Percentiles rank a stretch among this genome's conserved stretches.
These are phyloP conservation scores for Aspergillus heteromorphus DNA, from an alignment of 495 filamentous ascomycete species.

Conservation along the genomic window DNA sequence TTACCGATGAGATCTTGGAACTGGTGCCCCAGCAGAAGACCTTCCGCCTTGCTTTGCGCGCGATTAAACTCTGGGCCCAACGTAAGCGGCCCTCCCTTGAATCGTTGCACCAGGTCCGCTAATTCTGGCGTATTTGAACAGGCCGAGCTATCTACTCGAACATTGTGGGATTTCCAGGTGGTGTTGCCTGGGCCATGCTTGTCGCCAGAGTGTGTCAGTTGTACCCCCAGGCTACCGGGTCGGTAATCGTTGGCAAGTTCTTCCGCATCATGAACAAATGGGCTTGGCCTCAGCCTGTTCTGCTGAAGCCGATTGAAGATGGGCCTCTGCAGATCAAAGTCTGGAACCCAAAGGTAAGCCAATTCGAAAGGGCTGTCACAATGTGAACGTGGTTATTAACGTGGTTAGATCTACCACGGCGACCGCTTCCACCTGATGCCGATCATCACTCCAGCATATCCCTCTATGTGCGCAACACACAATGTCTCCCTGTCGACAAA, in stretches of 20 bases:
- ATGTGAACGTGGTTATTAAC: background rate
- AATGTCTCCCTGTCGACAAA: conserved; percentile 86
- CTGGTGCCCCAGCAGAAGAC: conserved; percentile 84
- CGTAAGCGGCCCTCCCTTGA: conserved; percentile 39
- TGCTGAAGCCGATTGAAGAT: conserved; percentile 85
- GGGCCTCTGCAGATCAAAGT: conserved; percentile 73
- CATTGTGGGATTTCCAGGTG: conserved; percentile 91
- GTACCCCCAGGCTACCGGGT: conserved; percentile 87
- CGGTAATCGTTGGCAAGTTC: conserved; percentile 84
- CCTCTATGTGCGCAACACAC: conserved; percentile 93
- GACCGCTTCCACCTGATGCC: conserved; percentile 91
- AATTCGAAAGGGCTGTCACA: background rate
- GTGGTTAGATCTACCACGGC: conserved; percentile 62
- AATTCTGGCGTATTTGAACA: conserved; percentile 18
- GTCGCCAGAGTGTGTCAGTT: conserved; percentile 93
- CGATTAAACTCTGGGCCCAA: conserved; percentile 95
- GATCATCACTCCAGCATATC: conserved; percentile 94
- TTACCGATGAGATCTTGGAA: conserved; percentile 84
- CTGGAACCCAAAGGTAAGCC: conserved; percentile 85
- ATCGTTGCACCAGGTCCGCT: background rate
- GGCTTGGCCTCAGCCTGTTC: conserved; percentile 88
- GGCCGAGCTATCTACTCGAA: conserved; percentile 87
- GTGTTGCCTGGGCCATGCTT: conserved; percentile 96
- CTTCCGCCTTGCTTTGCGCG: conserved; percentile 80
- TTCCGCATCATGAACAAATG: conserved; percentile 86